A percentile compares a stretch with the other conserved stretches of the same genome.
These are phyloP conservation scores for Solanum peruvianum DNA, from an alignment of 257 asterid genomes.

Conservation along the genomic window DNA sequence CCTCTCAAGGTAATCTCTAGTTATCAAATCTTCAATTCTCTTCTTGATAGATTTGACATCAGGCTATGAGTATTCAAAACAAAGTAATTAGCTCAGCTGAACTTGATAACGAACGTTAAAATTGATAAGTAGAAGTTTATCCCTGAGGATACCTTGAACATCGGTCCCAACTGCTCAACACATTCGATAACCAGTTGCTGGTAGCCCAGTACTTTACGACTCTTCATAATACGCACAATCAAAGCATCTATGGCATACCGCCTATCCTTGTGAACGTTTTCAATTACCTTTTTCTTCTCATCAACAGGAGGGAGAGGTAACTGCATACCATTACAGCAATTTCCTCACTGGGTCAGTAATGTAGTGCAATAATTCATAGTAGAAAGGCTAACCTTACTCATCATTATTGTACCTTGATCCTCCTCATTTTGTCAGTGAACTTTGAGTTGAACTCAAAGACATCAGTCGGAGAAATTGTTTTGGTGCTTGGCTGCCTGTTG, in stretches of 20 bases:
- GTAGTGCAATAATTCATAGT: neutral
- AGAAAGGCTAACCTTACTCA: neutral
- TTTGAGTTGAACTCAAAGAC: constrained; percentile 80
- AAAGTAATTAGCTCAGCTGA: neutral
- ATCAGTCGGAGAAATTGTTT: constrained; percentile 69
- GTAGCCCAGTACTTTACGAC: constrained; percentile 84
- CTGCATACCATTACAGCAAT: constrained; percentile 23
- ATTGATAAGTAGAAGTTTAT: neutral
- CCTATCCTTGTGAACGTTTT: constrained; percentile 95
- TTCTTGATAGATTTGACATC: constrained; percentile 96
- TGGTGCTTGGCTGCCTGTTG: constrained; percentile 80
- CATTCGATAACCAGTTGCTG: constrained; percentile 95
- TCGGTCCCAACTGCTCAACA: constrained; percentile 84
- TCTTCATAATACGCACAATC: constrained; percentile 97
- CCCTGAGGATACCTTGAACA: constrained; percentile 67
- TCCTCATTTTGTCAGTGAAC: constrained; percentile 88
- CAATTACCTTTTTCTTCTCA: constrained; percentile 92
- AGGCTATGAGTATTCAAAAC: constrained; percentile 36
- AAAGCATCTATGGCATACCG: constrained; percentile 96
- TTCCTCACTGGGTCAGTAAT: neutral
- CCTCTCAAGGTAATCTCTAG: constrained; percentile 85
- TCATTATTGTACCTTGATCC: constrained; percentile 65
- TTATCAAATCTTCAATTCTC: constrained; percentile 91
- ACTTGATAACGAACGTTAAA: neutral
- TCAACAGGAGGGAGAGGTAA: constrained; percentile 98